Conservation (phyloP, 257 asterid species). For the Apocynum venetum region DNA sequence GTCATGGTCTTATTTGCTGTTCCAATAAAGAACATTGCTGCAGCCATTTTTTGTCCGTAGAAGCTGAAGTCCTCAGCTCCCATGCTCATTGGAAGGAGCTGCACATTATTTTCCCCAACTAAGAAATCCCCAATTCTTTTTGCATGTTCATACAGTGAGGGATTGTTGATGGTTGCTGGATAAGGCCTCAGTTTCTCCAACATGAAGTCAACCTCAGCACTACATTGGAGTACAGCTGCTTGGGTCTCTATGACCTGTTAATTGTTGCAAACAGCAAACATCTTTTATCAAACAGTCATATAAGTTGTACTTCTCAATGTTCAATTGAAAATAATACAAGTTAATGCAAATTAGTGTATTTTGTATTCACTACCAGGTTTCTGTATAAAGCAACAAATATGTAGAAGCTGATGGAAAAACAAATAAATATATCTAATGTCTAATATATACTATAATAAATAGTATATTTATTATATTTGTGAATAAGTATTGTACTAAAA, state of each 20-base stretch:
- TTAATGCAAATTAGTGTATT: background rate
- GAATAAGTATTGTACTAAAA: no score
- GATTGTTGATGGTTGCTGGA: slow-evolving; percentile 61
- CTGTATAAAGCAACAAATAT: background rate
- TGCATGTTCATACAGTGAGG: slow-evolving; percentile 52
- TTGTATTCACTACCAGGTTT: background rate
- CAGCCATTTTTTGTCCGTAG: slow-evolving; percentile 55
- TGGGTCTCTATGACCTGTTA: slow-evolving; percentile 68
- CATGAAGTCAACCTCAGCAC: slow-evolving; percentile 55
- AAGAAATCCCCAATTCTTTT: slow-evolving; percentile 49
- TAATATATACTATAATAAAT: no score
- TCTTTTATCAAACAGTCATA: background rate
- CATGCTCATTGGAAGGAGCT: slow-evolving; percentile 29
- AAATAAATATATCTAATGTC: no score
- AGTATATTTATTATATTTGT: no score
- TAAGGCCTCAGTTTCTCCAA: slow-evolving; percentile 49
- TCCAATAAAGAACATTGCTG: slow-evolving; percentile 58
- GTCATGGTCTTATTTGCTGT: slow-evolving; percentile 39
- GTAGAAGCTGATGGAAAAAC: background rate
- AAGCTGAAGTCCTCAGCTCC: slow-evolving; percentile 94
- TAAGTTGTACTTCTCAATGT: background rate
- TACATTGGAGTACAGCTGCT: slow-evolving; percentile 63
- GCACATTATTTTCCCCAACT: slow-evolving; percentile 53
- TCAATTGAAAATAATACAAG: background rate
- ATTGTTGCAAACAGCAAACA: background rate